Conservation (phyloP, 495 filamentous ascomycete species). For the Amphirosellinia nigrospora region DNA sequence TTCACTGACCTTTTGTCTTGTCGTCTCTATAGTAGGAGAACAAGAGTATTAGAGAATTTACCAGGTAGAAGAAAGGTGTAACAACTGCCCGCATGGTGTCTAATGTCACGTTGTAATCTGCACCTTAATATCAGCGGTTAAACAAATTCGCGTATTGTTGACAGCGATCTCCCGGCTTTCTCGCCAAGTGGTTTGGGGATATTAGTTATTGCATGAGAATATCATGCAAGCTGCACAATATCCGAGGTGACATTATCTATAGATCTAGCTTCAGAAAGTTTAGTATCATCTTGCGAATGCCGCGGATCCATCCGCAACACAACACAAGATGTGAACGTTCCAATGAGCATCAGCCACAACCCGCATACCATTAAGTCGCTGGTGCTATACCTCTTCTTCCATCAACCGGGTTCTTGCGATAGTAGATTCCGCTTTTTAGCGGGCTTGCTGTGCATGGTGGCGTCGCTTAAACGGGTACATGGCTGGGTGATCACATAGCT, state of each 20-base stretch:
- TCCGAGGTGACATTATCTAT: conserved; percentile 4
- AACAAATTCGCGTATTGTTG: not conserved
- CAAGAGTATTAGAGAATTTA: not conserved
- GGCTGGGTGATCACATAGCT: not conserved
- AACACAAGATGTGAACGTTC: not conserved
- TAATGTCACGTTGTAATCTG: not conserved
- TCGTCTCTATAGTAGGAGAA: not conserved
- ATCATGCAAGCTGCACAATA: conserved; percentile 2
- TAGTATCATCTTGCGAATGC: not conserved
- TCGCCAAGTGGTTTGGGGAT: not conserved
- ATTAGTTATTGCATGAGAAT: not conserved
- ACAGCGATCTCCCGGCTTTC: not conserved
- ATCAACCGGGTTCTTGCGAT: not conserved
- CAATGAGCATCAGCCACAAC: not conserved
- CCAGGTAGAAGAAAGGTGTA: not conserved
- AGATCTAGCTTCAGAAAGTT: not conserved
- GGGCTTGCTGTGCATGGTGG: conserved; percentile 16
- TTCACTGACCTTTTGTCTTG: not conserved
- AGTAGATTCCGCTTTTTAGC: conserved; percentile 7
- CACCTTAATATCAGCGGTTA: not conserved
- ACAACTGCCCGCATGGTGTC: not conserved
- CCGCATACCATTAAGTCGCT: not conserved
- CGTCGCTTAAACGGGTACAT: conserved; percentile 13
- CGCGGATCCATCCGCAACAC: not conserved
- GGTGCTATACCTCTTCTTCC: not conserved